Conservation (phyloP, 148 eudicot genomes). For the Chenopodium quinoa region DNA sequence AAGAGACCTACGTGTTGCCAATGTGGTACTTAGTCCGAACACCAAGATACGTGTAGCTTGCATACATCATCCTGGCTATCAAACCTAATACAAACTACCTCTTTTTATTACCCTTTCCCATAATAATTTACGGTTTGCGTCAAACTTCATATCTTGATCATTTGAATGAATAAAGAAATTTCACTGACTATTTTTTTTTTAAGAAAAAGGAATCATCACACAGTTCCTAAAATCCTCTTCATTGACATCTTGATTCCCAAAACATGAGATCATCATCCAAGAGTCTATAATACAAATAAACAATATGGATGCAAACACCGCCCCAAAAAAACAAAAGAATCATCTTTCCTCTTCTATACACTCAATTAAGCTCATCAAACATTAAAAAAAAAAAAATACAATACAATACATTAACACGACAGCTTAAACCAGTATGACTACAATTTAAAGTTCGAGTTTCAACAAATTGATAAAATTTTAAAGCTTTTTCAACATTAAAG, state of each 20-base stretch:
- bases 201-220: background rate
- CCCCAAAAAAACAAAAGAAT: background rate
- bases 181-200: background rate
- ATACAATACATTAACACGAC: background rate
- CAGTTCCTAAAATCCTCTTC: background rate
- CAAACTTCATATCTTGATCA: background rate
- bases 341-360: background rate
- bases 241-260: background rate
- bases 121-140: background rate
- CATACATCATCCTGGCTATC: background rate
- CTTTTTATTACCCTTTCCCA: background rate
- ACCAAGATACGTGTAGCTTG: background rate
- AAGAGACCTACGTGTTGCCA: background rate
- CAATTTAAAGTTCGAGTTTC: background rate
- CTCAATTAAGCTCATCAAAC: background rate
- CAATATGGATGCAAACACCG: background rate
- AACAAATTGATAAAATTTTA: background rate
- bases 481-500: constrained; percentile 6
- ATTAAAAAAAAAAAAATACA: background rate
- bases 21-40: background rate
- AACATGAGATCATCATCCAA: background rate
- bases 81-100: background rate
- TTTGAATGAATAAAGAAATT: background rate
- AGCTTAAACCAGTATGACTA: background rate
- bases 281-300: background rate